Base-by-base conservation (phyloP, 1,139 yeast species). In the Candida freyschussii region DNA sequence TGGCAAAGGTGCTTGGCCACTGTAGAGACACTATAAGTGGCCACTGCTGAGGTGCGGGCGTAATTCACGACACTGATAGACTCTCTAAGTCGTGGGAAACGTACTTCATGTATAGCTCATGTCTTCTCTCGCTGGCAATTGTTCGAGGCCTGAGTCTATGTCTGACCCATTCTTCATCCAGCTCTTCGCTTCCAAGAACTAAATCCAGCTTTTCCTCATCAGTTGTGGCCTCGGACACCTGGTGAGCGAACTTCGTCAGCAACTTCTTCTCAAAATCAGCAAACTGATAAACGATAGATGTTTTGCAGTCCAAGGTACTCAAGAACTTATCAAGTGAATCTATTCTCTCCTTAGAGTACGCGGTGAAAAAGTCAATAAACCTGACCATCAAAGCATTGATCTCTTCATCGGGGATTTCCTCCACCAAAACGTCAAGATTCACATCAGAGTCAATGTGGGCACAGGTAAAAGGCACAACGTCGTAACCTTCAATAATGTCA, bases 91-190 rank as follows among this genome's bases (percentile, higher is more conserved):
- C 21, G 6, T 23, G n/a, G 3, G 23, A n/a, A 5, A 29, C 18
- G 21, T 34, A 22, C 17, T 33, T 34, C 18, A 15, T 21, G 17
- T 33, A 35, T 6, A 40, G 28, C 10, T 17, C 32, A 2, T 14
- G 20, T 13, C 42, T 24, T 10, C 30, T 24, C 24, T 27, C 40
- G 3, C 26, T 32, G 8, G 39, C 29, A 2, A 47, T 33, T 2
- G 37, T 26, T n/a, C 49, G 41, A 14, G 52, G 50, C 13, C 36
- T 27, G 17, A 42, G 22, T 36, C 50, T 42, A 21, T 43, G 47
- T 4, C 44, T 44, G n/a, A 47, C 17, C 60, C 59, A 57, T 11
- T 47, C 58, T 3, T 45, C 52, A 13, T 50, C 48, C 17, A 45
- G 30, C 8, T 50, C 54, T 6, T 45, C 54, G 4, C 47, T 45